Evolutionary conservation across 305 asterid species (phyloP).

Genomic region (Coffea humblotiana): DNA sequence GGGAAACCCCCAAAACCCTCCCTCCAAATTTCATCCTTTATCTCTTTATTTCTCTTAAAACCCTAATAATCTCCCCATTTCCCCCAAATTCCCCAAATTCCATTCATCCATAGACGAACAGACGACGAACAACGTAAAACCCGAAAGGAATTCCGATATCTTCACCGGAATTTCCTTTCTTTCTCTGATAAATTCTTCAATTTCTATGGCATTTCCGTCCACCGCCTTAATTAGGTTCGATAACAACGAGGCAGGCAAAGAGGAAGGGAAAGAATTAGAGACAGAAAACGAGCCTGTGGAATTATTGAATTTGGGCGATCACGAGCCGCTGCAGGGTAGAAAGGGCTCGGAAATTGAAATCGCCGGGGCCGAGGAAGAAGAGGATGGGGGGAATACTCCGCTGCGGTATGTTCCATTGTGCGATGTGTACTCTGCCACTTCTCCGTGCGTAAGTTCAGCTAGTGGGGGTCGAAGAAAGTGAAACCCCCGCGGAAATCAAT

Average conservation of each 20-base stretch:
- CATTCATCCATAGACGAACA: neutral
- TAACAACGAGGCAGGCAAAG: constrained; percentile 1
- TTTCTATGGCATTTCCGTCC: constrained; percentile 32
- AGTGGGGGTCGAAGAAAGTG: constrained; percentile 73
- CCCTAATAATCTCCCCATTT: constrained; percentile 16
- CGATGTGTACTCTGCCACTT: constrained; percentile 89
- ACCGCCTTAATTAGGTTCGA: constrained; percentile 16
- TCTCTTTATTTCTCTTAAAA: neutral
- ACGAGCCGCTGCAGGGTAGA: constrained; percentile 4
- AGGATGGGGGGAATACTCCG: constrained; percentile 41
- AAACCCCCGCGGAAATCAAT: constrained; percentile 49
- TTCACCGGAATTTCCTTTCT: constrained; percentile 1
- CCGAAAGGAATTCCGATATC: neutral
- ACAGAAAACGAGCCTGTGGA: constrained; percentile 4
- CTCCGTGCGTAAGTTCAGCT: constrained; percentile 60
- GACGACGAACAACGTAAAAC: neutral
- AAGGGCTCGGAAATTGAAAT: constrained; percentile 14
- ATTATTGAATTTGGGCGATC: neutral
- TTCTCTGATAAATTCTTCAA: neutral
- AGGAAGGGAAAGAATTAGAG: neutral
- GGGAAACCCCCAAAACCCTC: constrained; percentile 42
- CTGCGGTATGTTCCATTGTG: constrained; percentile 69
- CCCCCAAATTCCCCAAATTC: constrained; percentile 2
- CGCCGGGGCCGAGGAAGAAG: constrained; percentile 41
- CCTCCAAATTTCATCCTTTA: constrained; percentile 15